phyloP scores from a whole-genome alignment of 805 yeast genomes.

The Clavispora fructus region DNA sequence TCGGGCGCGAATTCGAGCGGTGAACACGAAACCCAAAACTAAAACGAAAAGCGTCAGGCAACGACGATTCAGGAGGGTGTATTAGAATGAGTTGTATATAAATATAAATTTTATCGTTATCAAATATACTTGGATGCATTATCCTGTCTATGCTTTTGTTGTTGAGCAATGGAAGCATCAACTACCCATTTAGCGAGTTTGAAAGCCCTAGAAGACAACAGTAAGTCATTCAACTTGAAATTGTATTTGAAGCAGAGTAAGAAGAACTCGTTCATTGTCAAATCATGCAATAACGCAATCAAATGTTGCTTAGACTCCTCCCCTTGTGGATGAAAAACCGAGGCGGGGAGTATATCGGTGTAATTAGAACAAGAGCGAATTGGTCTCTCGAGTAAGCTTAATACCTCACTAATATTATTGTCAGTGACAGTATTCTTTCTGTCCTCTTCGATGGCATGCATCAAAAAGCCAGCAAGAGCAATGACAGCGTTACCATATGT shows the following conservation, averaged over 20 bases:
- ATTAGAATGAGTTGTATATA: not conserved
- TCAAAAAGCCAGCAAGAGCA: slow-evolving; percentile 51
- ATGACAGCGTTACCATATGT: slow-evolving; percentile 60
- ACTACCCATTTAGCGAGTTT: slow-evolving; percentile 69
- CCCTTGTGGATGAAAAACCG: slow-evolving; percentile 27
- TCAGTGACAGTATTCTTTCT: slow-evolving; percentile 48
- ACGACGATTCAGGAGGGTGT: not conserved
- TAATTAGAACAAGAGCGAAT: slow-evolving; percentile 39
- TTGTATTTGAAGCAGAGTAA: slow-evolving; percentile 62
- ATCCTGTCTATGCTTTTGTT: slow-evolving; percentile 21
- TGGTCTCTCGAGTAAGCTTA: slow-evolving; percentile 56
- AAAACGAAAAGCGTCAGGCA: not conserved
- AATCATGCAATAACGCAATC: slow-evolving; percentile 54
- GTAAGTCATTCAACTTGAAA: slow-evolving; percentile 57
- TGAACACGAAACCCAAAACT: not conserved
- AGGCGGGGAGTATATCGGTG: slow-evolving; percentile 38
- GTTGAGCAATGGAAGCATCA: slow-evolving; percentile 56
- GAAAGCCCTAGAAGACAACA: slow-evolving; percentile 57
- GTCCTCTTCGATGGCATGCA: slow-evolving; percentile 63
- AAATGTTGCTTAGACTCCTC: slow-evolving; percentile 27
- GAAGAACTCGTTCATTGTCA: slow-evolving; percentile 59
- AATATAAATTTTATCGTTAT: not conserved
- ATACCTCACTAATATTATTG: slow-evolving; percentile 50
- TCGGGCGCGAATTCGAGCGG: not conserved
- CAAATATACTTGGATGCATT: slow-evolving; percentile 1